Percentiles rank a stretch among this genome's conserved stretches.
Evolutionary conservation across 306 rosid genomes (phyloP).

Genomic region (Benincasa hispida): DNA sequence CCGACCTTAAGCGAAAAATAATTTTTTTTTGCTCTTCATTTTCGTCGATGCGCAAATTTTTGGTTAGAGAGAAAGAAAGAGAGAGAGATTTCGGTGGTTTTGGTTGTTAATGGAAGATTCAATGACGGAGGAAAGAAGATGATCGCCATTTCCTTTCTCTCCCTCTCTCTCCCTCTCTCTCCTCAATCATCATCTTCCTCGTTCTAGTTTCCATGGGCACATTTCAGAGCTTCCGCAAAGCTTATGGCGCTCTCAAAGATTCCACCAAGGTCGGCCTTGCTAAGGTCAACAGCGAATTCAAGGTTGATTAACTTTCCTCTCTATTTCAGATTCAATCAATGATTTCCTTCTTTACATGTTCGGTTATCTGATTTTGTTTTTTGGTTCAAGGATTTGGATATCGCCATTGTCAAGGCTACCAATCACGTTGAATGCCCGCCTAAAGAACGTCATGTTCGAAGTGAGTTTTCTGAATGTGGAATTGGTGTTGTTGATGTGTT

Average conservation of each 20-base stretch:
- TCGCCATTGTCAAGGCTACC: conserved; percentile 88
- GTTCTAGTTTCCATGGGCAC: conserved; percentile 45
- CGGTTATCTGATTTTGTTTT: neutral
- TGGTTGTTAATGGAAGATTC: conserved; percentile 29
- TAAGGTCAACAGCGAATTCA: conserved; percentile 86
- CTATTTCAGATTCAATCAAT: neutral
- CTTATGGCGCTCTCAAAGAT: conserved; percentile 93
- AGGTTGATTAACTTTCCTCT: conserved; percentile 25
- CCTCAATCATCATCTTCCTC: neutral
- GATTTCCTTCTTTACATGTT: neutral
- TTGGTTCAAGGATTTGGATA: conserved; percentile 61
- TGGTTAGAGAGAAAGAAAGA: conserved; percentile 7
- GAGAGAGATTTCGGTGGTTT: conserved; percentile 9
- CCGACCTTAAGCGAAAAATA: neutral
- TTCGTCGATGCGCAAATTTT: conserved; percentile 17
- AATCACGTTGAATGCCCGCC: conserved; percentile 88
- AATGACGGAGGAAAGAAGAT: conserved; percentile 25
- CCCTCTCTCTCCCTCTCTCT: conserved; percentile 15
- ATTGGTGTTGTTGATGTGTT: too few relatives aligned
- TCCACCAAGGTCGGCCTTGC: conserved; percentile 97
- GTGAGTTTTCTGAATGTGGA: conserved; percentile 52
- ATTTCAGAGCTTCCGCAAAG: conserved; percentile 60
- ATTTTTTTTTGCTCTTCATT: neutral
- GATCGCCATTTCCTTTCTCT: conserved; percentile 13
- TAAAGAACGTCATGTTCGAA: conserved; percentile 84